Evolutionary conservation across 129 eudicot genomes (phyloP).

Genomic region (Flaveria linearis): DNA sequence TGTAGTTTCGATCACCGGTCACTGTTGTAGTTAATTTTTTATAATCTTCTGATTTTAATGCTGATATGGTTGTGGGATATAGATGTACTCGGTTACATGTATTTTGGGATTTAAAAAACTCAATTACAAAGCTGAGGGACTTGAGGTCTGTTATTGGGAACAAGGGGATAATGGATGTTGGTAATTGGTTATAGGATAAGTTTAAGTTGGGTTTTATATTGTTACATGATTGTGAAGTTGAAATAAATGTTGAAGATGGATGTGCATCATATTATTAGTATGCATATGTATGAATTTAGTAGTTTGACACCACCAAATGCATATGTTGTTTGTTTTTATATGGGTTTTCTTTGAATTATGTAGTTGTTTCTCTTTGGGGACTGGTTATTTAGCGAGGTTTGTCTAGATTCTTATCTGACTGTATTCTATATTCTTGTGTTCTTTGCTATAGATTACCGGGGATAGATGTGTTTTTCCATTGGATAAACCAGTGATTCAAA

Average conservation of each 20-base stretch:
- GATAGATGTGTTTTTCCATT: conserved; percentile 42
- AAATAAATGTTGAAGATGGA: conserved; percentile 10
- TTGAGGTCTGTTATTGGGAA: too few relatives aligned
- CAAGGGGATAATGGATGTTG: not conserved
- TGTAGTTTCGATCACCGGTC: too few relatives aligned
- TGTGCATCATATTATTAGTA: not conserved
- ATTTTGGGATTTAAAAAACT: too few relatives aligned
- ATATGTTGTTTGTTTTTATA: not conserved
- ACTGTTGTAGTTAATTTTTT: too few relatives aligned
- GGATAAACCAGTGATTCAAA: conserved; percentile 36
- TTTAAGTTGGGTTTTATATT: not conserved
- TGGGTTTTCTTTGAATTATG: not conserved
- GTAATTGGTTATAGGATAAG: conserved; percentile 18
- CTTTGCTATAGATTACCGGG: conserved; percentile 46
- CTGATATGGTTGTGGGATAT: too few relatives aligned
- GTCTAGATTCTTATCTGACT: not conserved
- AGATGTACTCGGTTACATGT: too few relatives aligned
- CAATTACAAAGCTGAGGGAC: too few relatives aligned
- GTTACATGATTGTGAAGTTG: conserved; percentile 14
- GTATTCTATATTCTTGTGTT: not conserved
- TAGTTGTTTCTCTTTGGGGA: not conserved
- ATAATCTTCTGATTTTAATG: too few relatives aligned
- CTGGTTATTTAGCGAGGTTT: conserved; percentile 1
- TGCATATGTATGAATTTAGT: not conserved
- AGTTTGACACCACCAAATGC: not conserved